These are phyloP conservation scores for Phytopythium litorale DNA, from an alignment of 352 stramenopile genomes.

Conservation along the genomic window DNA sequence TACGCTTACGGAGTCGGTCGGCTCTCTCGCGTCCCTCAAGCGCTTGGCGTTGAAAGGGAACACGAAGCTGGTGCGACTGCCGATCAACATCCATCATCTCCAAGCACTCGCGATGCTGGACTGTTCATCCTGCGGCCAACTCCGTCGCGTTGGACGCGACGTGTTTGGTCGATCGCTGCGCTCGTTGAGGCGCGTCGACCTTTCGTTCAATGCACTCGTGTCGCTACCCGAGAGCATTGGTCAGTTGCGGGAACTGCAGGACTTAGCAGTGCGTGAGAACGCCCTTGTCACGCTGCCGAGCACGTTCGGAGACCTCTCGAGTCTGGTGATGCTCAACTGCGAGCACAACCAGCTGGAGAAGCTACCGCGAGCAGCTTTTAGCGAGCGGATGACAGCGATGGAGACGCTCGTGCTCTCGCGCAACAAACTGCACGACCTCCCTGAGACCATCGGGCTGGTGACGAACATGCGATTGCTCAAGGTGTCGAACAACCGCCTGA, in stretches of 20 bases:
- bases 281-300: conserved; percentile 21
- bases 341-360: conserved; percentile 33
- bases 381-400: conserved; percentile 19
- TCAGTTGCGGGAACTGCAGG: conserved; percentile 31
- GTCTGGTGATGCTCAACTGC: conserved; percentile 33
- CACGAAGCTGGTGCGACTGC: conserved; percentile 29
- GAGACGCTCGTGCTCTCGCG: conserved; percentile 34
- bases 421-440: conserved; percentile 40
- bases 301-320: conserved; percentile 19
- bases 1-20: conserved; percentile 29
- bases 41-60: conserved; percentile 39
- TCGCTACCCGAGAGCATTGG: conserved; percentile 38
- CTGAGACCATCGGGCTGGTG: conserved; percentile 40
- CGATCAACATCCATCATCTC: conserved; percentile 39
- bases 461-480: conserved; percentile 25
- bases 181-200: conserved; percentile 27
- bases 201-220: conserved; percentile 43
- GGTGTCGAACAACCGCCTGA: conserved; percentile 38
- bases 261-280: conserved; percentile 42
- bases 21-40: conserved; percentile 30
- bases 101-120: conserved; percentile 30
- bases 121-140: conserved; percentile 33
- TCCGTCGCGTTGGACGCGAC: conserved; percentile 46
- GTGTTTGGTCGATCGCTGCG: conserved; percentile 34
- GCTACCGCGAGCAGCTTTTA: conserved; percentile 25